A percentile compares a stretch with the other conserved stretches of the same genome.
Evolutionary conservation across 768 basidiomycete genomes (phyloP).

Genomic region (Pulveroboletus frians): DNA sequence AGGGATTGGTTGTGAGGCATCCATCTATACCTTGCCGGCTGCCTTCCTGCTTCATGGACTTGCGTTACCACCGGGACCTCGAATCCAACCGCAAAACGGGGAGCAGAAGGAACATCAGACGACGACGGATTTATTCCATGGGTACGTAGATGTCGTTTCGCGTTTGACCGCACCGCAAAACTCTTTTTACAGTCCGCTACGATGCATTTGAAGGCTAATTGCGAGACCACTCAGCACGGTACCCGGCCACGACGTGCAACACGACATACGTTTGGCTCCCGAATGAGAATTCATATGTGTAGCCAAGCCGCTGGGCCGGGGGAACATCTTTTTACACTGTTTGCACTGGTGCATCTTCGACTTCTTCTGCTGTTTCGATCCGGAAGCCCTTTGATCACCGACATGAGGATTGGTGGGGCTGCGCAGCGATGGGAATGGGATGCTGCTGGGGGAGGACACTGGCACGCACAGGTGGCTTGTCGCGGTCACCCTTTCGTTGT

Average conservation of each 20-base stretch:
- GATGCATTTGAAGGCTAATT: conserved; percentile 39
- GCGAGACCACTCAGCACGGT: conserved; percentile 4
- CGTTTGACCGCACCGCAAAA: conserved; percentile 78
- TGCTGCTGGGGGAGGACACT: neutral
- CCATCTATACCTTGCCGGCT: conserved; percentile 37
- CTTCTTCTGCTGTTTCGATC: conserved; percentile 28
- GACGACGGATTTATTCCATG: conserved; percentile 48
- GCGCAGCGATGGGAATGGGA: conserved; percentile 9
- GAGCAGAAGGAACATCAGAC: conserved; percentile 14
- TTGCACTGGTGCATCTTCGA: conserved; percentile 48
- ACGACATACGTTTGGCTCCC: conserved; percentile 43
- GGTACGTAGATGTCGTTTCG: conserved; percentile 72
- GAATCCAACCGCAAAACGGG: conserved; percentile 38
- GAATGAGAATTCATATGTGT: conserved; percentile 53
- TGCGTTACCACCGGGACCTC: conserved; percentile 43
- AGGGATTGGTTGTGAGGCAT: conserved; percentile 36
- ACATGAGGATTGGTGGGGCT: conserved; percentile 1
- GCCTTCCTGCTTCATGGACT: conserved; percentile 36
- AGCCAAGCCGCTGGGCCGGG: conserved; percentile 46
- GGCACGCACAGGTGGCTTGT: conserved; percentile 14
- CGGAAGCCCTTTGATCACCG: conserved; percentile 9
- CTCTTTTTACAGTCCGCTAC: conserved; percentile 58
- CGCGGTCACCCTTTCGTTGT: conserved; percentile 3
- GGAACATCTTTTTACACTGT: conserved; percentile 42
- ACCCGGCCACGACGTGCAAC: neutral